phyloP scores from a whole-genome alignment of 306 rosid genomes.

The Trifolium fragiferum region DNA sequence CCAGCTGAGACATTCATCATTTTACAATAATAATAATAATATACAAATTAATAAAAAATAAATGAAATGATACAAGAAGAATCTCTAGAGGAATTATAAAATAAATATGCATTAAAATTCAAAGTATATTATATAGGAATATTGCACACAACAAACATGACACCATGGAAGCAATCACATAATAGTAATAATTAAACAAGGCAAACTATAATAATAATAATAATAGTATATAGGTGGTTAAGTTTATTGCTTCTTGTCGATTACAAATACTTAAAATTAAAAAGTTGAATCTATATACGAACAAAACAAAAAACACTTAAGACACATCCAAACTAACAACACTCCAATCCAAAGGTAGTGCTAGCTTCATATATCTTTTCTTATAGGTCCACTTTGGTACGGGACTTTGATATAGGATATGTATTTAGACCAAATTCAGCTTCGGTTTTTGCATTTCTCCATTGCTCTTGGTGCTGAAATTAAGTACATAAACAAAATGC shows the following conservation, averaged over 20 bases:
- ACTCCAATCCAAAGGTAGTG: conserved; percentile 38
- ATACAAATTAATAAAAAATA: conserved; percentile 34
- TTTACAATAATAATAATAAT: conserved; percentile 16
- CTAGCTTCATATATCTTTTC: conserved; percentile 37
- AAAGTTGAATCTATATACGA: conserved; percentile 69
- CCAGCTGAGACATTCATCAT: conserved; percentile 48
- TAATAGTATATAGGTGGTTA: conserved; percentile 54
- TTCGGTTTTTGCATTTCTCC: conserved; percentile 98
- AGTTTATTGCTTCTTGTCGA: conserved; percentile 78
- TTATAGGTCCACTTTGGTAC: conserved; percentile 40
- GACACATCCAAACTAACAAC: conserved; percentile 59
- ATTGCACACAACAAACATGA: conserved; percentile 62
- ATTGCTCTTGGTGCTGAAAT: conserved; percentile 95
- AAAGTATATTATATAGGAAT: conserved; percentile 48
- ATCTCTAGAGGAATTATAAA: conserved; percentile 44
- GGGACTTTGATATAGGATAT: conserved; percentile 11
- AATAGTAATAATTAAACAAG: conserved; percentile 55
- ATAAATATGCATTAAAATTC: conserved; percentile 48
- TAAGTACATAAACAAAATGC: conserved; percentile 1
- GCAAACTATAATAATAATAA: conserved; percentile 45
- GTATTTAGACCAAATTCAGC: conserved; percentile 57
- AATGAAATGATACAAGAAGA: conserved; percentile 48
- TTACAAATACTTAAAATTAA: conserved; percentile 57
- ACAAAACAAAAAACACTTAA: conserved; percentile 54
- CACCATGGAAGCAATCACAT: conserved; percentile 58